Conservation (phyloP, 306 rosid genomes). For the Quercus alba region DNA sequence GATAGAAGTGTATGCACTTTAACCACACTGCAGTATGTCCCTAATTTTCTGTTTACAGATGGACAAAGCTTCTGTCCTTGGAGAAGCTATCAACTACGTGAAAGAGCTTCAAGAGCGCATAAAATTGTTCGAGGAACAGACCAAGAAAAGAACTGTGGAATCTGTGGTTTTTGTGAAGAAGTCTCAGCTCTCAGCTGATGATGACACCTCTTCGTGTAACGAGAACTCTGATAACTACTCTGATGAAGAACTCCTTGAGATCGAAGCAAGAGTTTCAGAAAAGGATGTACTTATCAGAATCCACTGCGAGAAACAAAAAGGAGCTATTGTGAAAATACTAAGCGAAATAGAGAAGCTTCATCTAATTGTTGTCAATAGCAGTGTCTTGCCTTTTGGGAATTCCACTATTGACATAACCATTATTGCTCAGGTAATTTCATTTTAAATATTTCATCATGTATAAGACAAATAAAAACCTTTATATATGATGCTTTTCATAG, state of each 20-base stretch:
- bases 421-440: slow-evolving; percentile 53
- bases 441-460: neutral
- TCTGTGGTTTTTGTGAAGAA: slow-evolving; percentile 37
- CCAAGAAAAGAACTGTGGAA: slow-evolving; percentile 47
- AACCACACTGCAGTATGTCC: neutral
- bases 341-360: slow-evolving; percentile 48
- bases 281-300: slow-evolving; percentile 60
- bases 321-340: slow-evolving; percentile 39
- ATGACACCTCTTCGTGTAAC: slow-evolving; percentile 44
- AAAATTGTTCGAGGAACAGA: slow-evolving; percentile 49
- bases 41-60: slow-evolving; percentile 29
- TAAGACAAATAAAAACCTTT: no score
- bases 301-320: slow-evolving; percentile 52
- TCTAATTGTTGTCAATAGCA: slow-evolving; percentile 34
- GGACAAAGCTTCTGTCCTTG: slow-evolving; percentile 76
- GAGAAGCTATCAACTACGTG: slow-evolving; percentile 63
- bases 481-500: no score
- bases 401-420: slow-evolving; percentile 47
- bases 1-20: neutral
- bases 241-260: slow-evolving; percentile 35
- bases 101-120: slow-evolving; percentile 59
- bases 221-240: slow-evolving; percentile 31
- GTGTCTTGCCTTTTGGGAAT: slow-evolving; percentile 37
- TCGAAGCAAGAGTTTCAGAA: slow-evolving; percentile 61
- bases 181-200: slow-evolving; percentile 32